These are phyloP conservation scores for Ilex aquifolium DNA, from an alignment of 257 asterid genomes.

Conservation along the genomic window DNA sequence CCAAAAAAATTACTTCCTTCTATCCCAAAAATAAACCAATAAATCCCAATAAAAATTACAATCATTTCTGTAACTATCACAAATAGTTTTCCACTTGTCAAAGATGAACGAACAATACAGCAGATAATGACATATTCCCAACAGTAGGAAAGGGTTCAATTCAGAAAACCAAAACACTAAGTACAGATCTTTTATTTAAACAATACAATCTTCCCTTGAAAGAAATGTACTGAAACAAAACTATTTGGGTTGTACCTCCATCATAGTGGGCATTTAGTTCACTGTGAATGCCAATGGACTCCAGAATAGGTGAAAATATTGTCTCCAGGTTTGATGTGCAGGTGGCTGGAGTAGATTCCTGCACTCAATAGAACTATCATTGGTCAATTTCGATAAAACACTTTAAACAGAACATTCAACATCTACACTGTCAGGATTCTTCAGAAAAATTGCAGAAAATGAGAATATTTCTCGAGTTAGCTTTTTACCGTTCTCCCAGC, in stretches of 20 bases:
- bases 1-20: too few relatives aligned
- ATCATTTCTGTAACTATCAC: too few relatives aligned
- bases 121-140: too few relatives aligned
- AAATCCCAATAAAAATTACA: too few relatives aligned
- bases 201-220: not conserved
- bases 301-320: slow-evolving; percentile 75
- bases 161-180: not conserved
- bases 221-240: not conserved
- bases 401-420: slow-evolving; percentile 1
- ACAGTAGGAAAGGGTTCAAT: not conserved
- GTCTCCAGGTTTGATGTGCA: slow-evolving; percentile 60
- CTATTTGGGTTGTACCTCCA: slow-evolving; percentile 45
- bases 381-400: slow-evolving; percentile 2
- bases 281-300: slow-evolving; percentile 38
- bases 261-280: slow-evolving; percentile 16
- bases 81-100: too few relatives aligned
- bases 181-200: not conserved
- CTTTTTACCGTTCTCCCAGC: too few relatives aligned
- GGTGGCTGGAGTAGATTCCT: slow-evolving; percentile 49
- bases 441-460: not conserved
- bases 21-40: too few relatives aligned
- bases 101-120: too few relatives aligned
- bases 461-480: not conserved
- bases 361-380: slow-evolving; percentile 7
- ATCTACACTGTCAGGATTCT: slow-evolving; percentile 5